Base-by-base conservation (phyloP, 1,284 basidiomycete species). In the Ceratobasidium sp. region DNA sequence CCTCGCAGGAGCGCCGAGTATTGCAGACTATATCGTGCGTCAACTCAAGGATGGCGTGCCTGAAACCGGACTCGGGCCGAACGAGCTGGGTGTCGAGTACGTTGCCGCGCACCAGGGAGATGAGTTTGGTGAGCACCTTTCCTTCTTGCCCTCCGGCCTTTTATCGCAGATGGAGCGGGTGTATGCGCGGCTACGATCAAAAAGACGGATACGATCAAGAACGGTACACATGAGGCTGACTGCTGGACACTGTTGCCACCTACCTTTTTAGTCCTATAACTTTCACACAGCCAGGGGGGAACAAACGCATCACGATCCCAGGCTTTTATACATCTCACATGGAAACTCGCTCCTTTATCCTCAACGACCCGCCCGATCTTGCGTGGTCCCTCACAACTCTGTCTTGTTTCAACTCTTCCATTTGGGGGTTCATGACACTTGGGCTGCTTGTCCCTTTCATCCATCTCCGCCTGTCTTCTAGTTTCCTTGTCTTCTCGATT, bases 71-170 rank as follows among this genome's bases (percentile, higher is more conserved):
- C 11, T 71, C n/a, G 54, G 54, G 2, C 68, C 68, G 19, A 54
- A 71, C 31, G 84, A 83, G 11, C 83, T 93, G 9, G 92, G 92
- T 0, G 85, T 85, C 27, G 86, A 89, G 72, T 83, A 93, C 46
- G 78, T 91, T 59, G 86, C 86, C 34, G 90, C 86, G 41, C 86
- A 89, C 53, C 92, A 92, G 81, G 92, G 92, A 46, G 89, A 89
- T 86, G 86, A 85, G 76, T 90, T 94, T 75, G 84, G 92, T 92
- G 79, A 78, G 89, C 84, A 16, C 8, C n/a, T 27, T 16, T 48
- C 22, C 34, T 54, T 62, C 22, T 72, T 46, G 27, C 4, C 9
- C 27, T 59, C 9, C 29, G 34, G 29, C n/a, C 24, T 9, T 29
- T 29, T 6, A 31, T 59, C 24, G 34, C 34, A 29, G 56, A 29